Conservation (phyloP, 768 basidiomycete genomes). For the Psilocybe subaeruginosa region DNA sequence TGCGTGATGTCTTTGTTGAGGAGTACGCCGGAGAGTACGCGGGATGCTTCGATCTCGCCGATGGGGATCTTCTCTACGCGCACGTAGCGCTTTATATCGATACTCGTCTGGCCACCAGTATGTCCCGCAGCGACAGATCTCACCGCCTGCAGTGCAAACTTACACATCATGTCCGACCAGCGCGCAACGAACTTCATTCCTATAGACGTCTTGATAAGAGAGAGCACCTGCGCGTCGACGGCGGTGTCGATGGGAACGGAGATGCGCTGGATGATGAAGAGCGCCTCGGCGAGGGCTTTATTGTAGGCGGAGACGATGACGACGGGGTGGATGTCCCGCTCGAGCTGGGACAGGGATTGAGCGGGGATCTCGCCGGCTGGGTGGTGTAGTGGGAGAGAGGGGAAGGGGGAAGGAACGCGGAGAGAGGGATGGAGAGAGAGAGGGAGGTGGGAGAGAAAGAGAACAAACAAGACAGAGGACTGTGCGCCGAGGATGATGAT, state of each 20-base stretch:
- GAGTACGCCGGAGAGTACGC: constrained; percentile 90
- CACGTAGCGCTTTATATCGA: constrained; percentile 98
- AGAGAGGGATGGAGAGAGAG: no score
- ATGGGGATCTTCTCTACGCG: constrained; percentile 97
- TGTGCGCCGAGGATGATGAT: constrained; percentile 92
- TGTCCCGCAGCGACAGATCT: constrained; percentile 66
- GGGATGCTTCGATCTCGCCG: constrained; percentile 93
- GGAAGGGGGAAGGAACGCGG: no score
- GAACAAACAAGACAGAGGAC: background rate
- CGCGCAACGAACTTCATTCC: constrained; percentile 97
- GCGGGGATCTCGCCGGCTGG: constrained; percentile 96
- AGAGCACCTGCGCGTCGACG: constrained; percentile 90
- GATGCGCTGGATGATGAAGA: constrained; percentile 85
- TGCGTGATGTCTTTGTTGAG: constrained; percentile 99
- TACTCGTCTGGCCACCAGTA: constrained; percentile 77
- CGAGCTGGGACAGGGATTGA: constrained; percentile 89
- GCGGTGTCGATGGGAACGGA: constrained; percentile 88
- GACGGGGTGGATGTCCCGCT: constrained; percentile 97
- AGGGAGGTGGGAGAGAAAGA: background rate
- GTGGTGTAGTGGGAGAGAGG: background rate
- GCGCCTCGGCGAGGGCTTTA: constrained; percentile 90
- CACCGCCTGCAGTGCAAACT: constrained; percentile 90
- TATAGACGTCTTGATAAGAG: constrained; percentile 97
- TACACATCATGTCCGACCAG: constrained; percentile 98
- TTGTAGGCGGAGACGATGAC: constrained; percentile 99